phyloP scores from a whole-genome alignment of 2,329 filamentous ascomycete genomes.

The Pestalotiopsis sp. region DNA sequence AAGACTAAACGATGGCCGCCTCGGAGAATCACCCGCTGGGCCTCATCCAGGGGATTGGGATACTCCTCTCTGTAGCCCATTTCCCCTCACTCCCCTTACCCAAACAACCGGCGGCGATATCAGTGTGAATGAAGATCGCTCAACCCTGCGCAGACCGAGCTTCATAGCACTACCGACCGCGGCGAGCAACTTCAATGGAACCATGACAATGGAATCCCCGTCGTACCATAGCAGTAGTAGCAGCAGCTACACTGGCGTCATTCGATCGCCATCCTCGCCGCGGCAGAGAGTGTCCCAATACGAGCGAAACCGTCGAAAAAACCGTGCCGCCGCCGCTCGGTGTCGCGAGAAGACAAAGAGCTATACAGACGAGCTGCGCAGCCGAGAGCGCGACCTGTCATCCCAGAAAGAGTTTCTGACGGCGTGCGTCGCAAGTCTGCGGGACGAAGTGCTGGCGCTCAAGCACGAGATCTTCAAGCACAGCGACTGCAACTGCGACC shows the following conservation, averaged over 20 bases:
- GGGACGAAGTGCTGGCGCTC: slow-evolving; percentile 31
- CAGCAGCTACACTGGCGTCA: background rate
- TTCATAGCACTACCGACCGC: background rate
- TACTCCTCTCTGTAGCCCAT: background rate
- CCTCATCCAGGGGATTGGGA: background rate
- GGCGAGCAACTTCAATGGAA: background rate
- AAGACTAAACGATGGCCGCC: background rate
- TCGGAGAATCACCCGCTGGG: background rate
- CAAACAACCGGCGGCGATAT: background rate
- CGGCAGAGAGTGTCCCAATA: background rate
- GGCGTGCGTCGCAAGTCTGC: slow-evolving; percentile 22
- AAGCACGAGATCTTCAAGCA: slow-evolving; percentile 32
- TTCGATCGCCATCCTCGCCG: background rate
- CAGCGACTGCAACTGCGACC: slow-evolving; percentile 26
- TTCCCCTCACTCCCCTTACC: background rate
- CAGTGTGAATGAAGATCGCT: background rate
- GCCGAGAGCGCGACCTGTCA: slow-evolving; percentile 21
- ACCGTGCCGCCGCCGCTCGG: slow-evolving; percentile 31
- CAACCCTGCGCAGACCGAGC: background rate
- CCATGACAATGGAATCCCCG: background rate
- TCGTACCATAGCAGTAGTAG: background rate
- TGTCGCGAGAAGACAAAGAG: slow-evolving; percentile 33
- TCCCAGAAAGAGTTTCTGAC: slow-evolving; percentile 21
- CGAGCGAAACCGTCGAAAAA: slow-evolving; percentile 19
- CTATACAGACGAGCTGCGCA: slow-evolving; percentile 26